These are phyloP conservation scores for Diutina mesorugosa DNA, from an alignment of 1,139 yeast species.

Conservation along the genomic window DNA sequence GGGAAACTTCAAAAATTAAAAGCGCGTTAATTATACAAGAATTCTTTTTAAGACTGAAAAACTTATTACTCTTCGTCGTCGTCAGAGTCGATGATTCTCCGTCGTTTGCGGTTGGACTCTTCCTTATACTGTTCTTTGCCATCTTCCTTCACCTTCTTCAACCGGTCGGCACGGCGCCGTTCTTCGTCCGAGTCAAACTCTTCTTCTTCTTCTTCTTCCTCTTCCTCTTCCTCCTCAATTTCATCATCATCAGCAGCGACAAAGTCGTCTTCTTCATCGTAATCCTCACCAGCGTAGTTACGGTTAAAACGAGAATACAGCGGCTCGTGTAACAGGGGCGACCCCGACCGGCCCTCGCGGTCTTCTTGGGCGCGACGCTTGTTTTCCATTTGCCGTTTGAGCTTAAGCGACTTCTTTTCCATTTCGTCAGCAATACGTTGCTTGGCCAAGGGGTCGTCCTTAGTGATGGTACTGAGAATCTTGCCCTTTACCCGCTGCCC, in stretches of 20 bases:
- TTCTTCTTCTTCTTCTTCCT: conserved; percentile 10
- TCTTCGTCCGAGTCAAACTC: conserved; percentile 48
- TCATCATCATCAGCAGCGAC: conserved; percentile 30
- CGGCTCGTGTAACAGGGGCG: conserved; percentile 16
- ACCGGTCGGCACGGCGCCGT: conserved; percentile 54
- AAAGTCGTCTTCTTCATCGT: conserved; percentile 33
- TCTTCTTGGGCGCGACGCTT: conserved; percentile 35
- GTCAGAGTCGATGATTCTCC: conserved; percentile 46
- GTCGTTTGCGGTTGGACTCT: conserved; percentile 30
- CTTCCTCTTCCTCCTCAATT: conserved; percentile 35
- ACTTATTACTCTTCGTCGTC: conserved; percentile 26
- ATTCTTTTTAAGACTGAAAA: not conserved
- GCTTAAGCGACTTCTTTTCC: conserved; percentile 57
- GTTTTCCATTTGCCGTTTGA: conserved; percentile 52
- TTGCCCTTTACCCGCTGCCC: conserved; percentile 48
- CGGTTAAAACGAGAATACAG: conserved; percentile 29
- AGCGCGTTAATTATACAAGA: not conserved
- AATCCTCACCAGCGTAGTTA: conserved; percentile 28
- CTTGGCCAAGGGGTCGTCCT: conserved; percentile 77
- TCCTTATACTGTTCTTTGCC: conserved; percentile 14
- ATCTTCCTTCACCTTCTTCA: conserved; percentile 44
- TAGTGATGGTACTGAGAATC: conserved; percentile 55
- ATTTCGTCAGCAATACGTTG: conserved; percentile 74
- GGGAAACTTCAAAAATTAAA: not conserved
- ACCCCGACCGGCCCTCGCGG: conserved; percentile 15